A percentile compares a stretch with the other conserved stretches of the same genome.
phyloP scores from a whole-genome alignment of 768 basidiomycete genomes.

The Russula emetica region DNA sequence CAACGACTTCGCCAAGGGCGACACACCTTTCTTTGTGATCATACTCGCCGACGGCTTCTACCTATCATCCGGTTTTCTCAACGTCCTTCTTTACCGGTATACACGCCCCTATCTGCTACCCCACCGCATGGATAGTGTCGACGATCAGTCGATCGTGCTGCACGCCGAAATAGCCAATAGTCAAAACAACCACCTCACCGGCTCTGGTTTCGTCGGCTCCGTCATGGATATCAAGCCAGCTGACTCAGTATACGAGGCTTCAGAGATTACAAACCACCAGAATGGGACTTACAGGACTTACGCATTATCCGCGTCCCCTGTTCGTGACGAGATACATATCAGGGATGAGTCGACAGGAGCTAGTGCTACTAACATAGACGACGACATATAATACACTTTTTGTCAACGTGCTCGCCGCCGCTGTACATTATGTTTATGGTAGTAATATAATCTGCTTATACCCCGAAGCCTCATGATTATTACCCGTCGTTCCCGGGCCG shows the following conservation, averaged over 20 bases:
- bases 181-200: neutral
- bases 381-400: neutral
- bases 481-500: neutral
- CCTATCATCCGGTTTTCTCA: conserved; percentile 44
- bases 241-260: neutral
- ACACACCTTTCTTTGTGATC: conserved; percentile 37
- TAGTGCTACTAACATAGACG: neutral
- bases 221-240: neutral
- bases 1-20: conserved; percentile 33
- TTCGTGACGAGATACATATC: neutral
- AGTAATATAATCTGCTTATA: neutral
- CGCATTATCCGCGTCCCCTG: neutral
- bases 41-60: conserved; percentile 42
- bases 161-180: neutral
- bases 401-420: neutral
- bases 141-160: neutral
- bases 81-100: conserved; percentile 38
- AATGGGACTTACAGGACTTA: neutral
- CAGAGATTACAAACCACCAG: neutral
- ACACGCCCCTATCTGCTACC: conserved; percentile 43
- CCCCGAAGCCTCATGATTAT: no score
- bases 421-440: neutral
- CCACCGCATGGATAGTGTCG: conserved; percentile 6
- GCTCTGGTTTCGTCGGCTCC: neutral
- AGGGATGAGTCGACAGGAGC: neutral